Evolutionary conservation across 768 basidiomycete genomes (phyloP).

Genomic region (Mycena galopus): DNA sequence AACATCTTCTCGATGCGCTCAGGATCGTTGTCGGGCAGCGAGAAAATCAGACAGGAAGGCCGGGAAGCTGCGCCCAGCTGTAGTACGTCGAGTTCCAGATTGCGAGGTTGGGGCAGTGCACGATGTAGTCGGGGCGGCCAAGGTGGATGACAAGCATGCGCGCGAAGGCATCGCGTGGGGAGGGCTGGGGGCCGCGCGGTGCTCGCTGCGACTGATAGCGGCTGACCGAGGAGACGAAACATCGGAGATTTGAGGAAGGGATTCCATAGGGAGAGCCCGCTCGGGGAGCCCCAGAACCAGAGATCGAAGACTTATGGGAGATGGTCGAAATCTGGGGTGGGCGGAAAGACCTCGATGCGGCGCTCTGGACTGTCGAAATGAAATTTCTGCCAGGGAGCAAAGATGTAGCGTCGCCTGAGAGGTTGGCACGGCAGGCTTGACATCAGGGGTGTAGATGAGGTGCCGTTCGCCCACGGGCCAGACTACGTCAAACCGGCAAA

Average conservation of each 20-base stretch:
- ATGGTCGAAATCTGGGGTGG: no score
- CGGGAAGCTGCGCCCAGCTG: conserved; percentile 45
- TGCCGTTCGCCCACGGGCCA: no score
- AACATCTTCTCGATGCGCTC: conserved; percentile 27
- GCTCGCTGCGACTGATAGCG: neutral
- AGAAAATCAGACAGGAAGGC: conserved; percentile 43
- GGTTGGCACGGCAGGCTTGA: no score
- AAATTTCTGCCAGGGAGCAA: no score
- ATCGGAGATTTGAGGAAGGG: neutral
- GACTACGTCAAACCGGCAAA: neutral
- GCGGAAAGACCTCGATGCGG: no score
- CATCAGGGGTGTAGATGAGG: no score
- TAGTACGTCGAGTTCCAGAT: conserved; percentile 40
- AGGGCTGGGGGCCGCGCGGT: neutral
- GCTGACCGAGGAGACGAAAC: neutral
- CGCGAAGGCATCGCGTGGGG: neutral
- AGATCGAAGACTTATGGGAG: no score
- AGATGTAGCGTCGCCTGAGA: no score
- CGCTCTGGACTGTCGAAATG: no score
- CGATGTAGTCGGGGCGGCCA: neutral
- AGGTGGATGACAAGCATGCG: neutral
- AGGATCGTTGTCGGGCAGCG: conserved; percentile 31
- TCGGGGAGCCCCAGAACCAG: no score
- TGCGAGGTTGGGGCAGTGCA: no score
- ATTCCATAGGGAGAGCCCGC: no score